Percentiles rank a stretch among this genome's conserved stretches.
phyloP scores from a whole-genome alignment of 257 asterid genomes.

The Gentiana macrophylla region DNA sequence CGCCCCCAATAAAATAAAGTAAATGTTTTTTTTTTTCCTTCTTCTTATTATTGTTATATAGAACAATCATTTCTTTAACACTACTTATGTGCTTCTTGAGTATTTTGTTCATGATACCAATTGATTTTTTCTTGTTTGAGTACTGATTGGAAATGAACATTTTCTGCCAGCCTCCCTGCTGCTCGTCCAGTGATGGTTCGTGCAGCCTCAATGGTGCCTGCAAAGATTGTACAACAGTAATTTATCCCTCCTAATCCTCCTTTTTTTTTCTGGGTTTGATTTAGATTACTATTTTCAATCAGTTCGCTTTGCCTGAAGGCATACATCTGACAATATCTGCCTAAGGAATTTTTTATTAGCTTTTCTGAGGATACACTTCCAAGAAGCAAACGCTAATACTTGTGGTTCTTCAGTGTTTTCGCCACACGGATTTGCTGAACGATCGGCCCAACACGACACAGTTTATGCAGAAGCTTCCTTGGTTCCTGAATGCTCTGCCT shows the following conservation, averaged over 20 bases:
- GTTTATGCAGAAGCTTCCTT: conserved; percentile 81
- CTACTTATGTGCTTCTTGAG: background rate
- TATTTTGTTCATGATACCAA: background rate
- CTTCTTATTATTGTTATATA: too few relatives aligned
- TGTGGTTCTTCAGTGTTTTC: conserved; percentile 67
- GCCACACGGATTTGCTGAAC: conserved; percentile 72
- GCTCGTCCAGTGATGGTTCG: conserved; percentile 49
- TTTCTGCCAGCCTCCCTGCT: conserved; percentile 89
- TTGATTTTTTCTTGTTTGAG: conserved; percentile 1
- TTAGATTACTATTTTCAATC: background rate
- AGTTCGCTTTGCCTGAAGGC: background rate
- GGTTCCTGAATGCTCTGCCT: conserved; percentile 93
- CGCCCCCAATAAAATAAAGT: too few relatives aligned
- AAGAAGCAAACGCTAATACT: conserved; percentile 17
- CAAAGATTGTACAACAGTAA: conserved; percentile 95
- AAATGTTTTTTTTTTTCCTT: too few relatives aligned
- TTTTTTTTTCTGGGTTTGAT: background rate
- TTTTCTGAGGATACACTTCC: background rate
- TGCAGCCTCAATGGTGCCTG: conserved; percentile 63
- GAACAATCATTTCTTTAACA: background rate
- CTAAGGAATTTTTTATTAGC: background rate
- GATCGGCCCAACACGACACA: conserved; percentile 81
- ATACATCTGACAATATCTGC: background rate
- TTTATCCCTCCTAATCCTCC: background rate
- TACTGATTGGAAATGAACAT: background rate